A percentile compares a stretch with the other conserved stretches of the same genome.
Conservation (phyloP, 805 yeast genomes). For the Cyberlindnera meyerae region DNA sequence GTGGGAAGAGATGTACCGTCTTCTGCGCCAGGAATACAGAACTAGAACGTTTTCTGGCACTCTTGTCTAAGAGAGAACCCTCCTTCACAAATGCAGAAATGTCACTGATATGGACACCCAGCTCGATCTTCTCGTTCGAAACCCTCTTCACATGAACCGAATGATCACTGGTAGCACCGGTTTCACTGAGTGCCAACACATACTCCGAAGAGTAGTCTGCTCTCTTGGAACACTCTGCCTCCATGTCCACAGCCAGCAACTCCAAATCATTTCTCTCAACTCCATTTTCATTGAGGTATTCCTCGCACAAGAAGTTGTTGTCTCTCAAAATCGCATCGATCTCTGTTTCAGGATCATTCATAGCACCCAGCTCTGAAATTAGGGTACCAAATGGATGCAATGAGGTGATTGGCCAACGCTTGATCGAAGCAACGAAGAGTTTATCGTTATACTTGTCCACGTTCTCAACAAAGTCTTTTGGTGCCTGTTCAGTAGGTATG, state of each 20-base stretch:
- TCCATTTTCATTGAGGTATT: conserved; percentile 48
- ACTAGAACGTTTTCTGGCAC: conserved; percentile 84
- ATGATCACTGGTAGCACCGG: conserved; percentile 59
- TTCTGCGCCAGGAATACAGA: conserved; percentile 84
- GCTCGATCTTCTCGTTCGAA: conserved; percentile 57
- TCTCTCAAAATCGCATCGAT: conserved; percentile 86
- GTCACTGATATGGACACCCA: conserved; percentile 86
- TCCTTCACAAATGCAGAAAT: conserved; percentile 65
- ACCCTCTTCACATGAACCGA: conserved; percentile 75
- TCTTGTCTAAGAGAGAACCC: conserved; percentile 77
- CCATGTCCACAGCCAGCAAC: conserved; percentile 25
- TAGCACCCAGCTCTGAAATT: conserved; percentile 78
- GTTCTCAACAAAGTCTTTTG: conserved; percentile 89
- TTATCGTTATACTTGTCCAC: conserved; percentile 78
- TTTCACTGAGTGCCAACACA: conserved; percentile 58
- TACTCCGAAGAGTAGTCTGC: conserved; percentile 54
- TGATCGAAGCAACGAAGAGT: conserved; percentile 89
- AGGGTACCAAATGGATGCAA: conserved; percentile 96
- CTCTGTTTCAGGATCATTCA: conserved; percentile 73
- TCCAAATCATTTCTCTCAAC: conserved; percentile 31
- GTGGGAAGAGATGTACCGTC: conserved; percentile 63
- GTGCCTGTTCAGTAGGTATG: conserved; percentile 97
- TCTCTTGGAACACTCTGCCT: conserved; percentile 34
- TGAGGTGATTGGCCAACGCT: conserved; percentile 99
- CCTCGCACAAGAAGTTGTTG: conserved; percentile 77